These are phyloP conservation scores for Hymenoscyphus fraxineus DNA, from an alignment of 2,329 filamentous ascomycete species.

Conservation along the genomic window DNA sequence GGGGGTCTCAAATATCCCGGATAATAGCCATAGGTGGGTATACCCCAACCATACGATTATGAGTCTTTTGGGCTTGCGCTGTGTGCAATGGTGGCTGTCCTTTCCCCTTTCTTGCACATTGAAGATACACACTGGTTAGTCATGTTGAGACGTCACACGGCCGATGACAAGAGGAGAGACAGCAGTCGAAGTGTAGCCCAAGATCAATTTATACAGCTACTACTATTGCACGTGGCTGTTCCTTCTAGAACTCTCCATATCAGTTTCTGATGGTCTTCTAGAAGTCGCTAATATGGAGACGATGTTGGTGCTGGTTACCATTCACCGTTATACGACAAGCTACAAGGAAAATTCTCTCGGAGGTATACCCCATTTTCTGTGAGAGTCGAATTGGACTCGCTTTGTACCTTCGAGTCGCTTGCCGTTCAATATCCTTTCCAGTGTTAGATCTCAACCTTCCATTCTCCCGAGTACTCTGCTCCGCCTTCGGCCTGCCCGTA, in stretches of 20 bases:
- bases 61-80: neutral
- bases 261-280: too few species aligned
- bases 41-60: neutral
- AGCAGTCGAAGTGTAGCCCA: neutral
- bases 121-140: neutral
- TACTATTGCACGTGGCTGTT: neutral
- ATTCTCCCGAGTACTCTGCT: neutral
- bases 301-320: too few species aligned
- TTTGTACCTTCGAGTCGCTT: neutral
- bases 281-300: too few species aligned
- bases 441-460: neutral
- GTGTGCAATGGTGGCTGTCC: neutral
- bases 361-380: neutral
- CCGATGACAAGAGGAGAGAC: neutral
- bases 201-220: neutral
- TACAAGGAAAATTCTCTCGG: neutral
- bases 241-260: neutral
- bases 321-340: neutral
- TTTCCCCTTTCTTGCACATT: neutral
- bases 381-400: neutral
- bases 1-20: constrained; percentile 1
- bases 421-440: neutral
- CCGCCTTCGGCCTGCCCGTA: neutral
- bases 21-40: constrained; percentile 1
- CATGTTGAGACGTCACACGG: neutral